phyloP scores from a whole-genome alignment of 2,329 filamentous ascomycete genomes.

The Xylaria sp. region DNA sequence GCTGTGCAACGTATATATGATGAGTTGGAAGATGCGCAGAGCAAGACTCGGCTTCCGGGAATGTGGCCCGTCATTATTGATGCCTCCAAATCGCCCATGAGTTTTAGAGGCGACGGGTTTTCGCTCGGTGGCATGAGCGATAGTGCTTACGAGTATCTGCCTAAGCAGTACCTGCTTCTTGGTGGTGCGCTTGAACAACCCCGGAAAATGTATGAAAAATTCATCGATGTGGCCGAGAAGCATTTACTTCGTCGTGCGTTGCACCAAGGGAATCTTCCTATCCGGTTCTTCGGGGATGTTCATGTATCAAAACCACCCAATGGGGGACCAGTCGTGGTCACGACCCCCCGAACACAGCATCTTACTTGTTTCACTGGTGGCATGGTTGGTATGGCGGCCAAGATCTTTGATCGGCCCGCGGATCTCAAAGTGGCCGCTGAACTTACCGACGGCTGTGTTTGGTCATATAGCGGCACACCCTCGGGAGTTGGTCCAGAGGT shows the following conservation, averaged over 20 bases:
- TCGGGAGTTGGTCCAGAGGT: slow-evolving; percentile 72
- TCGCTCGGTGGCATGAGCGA: slow-evolving; percentile 66
- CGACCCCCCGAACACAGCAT: slow-evolving; percentile 59
- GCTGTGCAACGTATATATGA: slow-evolving; percentile 67
- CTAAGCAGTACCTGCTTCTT: slow-evolving; percentile 72
- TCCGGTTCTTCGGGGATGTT: slow-evolving; percentile 62
- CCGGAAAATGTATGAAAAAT: slow-evolving; percentile 56
- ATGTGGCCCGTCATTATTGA: slow-evolving; percentile 70
- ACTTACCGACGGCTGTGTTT: slow-evolving; percentile 72
- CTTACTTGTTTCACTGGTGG: slow-evolving; percentile 71
- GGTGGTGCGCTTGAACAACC: slow-evolving; percentile 67
- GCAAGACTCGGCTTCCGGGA: slow-evolving; percentile 65
- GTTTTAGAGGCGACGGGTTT: slow-evolving; percentile 61
- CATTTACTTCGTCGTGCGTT: slow-evolving; percentile 56
- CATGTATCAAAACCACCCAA: slow-evolving; percentile 44
- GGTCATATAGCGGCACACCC: slow-evolving; percentile 67
- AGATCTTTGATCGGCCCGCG: slow-evolving; percentile 64
- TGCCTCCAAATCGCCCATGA: slow-evolving; percentile 65
- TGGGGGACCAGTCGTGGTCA: slow-evolving; percentile 41
- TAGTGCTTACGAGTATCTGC: slow-evolving; percentile 72
- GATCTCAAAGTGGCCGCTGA: slow-evolving; percentile 67
- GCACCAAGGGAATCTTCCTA: slow-evolving; percentile 54
- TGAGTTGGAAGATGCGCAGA: slow-evolving; percentile 64
- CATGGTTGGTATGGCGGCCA: slow-evolving; percentile 71
- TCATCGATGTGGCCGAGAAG: slow-evolving; percentile 58